Conservation (phyloP, 805 yeast species). For the Suhomyces sp. region DNA sequence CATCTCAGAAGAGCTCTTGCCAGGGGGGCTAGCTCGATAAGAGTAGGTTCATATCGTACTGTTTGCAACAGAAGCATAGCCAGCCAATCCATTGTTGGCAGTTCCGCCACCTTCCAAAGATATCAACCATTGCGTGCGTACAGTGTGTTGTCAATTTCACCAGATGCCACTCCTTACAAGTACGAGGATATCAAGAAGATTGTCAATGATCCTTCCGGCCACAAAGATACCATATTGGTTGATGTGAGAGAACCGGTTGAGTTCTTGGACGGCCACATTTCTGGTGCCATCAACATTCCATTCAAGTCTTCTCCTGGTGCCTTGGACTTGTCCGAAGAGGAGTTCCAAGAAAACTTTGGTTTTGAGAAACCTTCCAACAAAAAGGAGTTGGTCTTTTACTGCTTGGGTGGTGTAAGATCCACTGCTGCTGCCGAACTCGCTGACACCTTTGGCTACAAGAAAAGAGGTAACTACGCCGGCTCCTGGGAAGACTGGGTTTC, state of each 20-base stretch:
- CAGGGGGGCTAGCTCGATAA: conserved; percentile 1
- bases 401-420: conserved; percentile 90
- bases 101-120: background rate
- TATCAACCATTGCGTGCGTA: conserved; percentile 14
- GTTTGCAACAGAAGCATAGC: background rate
- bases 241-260: conserved; percentile 95
- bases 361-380: conserved; percentile 71
- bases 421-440: conserved; percentile 91
- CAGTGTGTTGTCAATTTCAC: conserved; percentile 36
- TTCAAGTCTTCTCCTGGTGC: conserved; percentile 92
- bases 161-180: conserved; percentile 47
- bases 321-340: conserved; percentile 71
- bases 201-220: conserved; percentile 36
- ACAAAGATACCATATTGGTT: conserved; percentile 54
- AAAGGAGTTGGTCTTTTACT: conserved; percentile 80
- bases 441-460: conserved; percentile 78
- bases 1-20: background rate
- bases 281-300: conserved; percentile 83
- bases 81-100: background rate
- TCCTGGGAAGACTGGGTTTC: conserved; percentile 82
- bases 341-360: conserved; percentile 77
- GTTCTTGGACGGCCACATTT: conserved; percentile 69
- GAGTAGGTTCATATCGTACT: background rate
- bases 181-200: conserved; percentile 52
- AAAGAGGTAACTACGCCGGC: conserved; percentile 84